A percentile compares a stretch with the other conserved stretches of the same genome.
phyloP scores from a whole-genome alignment of 495 filamentous ascomycete species.

The Parathielavia appendiculata region DNA sequence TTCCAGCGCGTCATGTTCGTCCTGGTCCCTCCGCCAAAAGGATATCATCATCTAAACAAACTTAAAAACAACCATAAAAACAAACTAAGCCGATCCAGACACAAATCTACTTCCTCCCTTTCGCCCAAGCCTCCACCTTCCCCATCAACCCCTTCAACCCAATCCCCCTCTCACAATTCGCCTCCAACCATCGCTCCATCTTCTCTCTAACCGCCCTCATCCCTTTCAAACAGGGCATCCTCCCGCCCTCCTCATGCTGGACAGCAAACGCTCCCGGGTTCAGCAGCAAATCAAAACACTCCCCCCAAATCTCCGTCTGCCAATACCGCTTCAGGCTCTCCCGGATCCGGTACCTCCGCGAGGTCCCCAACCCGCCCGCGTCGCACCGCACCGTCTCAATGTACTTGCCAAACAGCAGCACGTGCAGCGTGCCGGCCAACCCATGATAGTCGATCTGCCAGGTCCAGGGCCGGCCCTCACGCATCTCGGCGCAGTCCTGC shows the following conservation, averaged over 20 bases:
- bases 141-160: constrained; percentile 66
- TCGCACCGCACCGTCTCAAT: constrained; percentile 70
- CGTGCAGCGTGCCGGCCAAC: constrained; percentile 77
- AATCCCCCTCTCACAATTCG: constrained; percentile 73
- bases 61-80: constrained; percentile 12
- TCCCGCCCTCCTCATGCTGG: constrained; percentile 52
- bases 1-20: background rate
- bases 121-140: constrained; percentile 57
- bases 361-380: constrained; percentile 42
- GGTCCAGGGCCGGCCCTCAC: constrained; percentile 88
- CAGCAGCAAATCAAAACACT: constrained; percentile 78
- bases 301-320: constrained; percentile 85
- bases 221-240: constrained; percentile 62
- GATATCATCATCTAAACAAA: constrained; percentile 14
- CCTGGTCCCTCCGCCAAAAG: background rate
- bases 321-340: constrained; percentile 87
- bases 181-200: constrained; percentile 84
- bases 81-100: constrained; percentile 5
- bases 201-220: constrained; percentile 60
- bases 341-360: constrained; percentile 58
- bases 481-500: constrained; percentile 90
- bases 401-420: constrained; percentile 87
- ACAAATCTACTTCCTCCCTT: constrained; percentile 23
- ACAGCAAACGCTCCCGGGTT: constrained; percentile 62
- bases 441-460: constrained; percentile 95